These are phyloP conservation scores for Microcos paniculata DNA, from an alignment of 345 rosid genomes.

Conservation along the genomic window DNA sequence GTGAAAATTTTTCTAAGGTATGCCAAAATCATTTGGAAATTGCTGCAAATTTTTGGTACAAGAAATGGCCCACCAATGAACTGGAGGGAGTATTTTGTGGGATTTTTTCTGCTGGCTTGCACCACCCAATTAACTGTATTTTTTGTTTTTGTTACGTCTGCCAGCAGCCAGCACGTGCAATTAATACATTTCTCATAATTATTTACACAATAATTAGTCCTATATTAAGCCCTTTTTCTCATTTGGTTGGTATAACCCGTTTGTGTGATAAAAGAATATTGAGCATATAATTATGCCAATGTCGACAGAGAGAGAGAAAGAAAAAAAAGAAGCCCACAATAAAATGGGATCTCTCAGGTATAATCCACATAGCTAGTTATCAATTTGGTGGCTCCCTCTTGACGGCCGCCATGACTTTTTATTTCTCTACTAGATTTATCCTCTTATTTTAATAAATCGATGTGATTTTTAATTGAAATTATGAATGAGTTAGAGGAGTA, in stretches of 20 bases:
- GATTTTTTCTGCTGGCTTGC: conserved; percentile 1
- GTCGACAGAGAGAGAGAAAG: background rate
- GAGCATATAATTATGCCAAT: background rate
- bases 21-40: background rate
- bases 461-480: too few species aligned
- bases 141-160: background rate
- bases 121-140: background rate
- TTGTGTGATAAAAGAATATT: background rate
- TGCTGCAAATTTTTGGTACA: background rate
- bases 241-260: background rate
- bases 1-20: background rate
- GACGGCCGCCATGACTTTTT: background rate
- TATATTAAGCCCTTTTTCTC: too few species aligned
- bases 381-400: background rate
- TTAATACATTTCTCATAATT: background rate
- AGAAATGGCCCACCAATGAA: conserved; percentile 5
- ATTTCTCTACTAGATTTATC: background rate
- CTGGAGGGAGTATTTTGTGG: background rate
- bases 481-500: too few species aligned
- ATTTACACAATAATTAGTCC: too few species aligned
- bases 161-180: conserved; percentile 11
- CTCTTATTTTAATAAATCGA: too few species aligned
- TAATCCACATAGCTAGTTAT: background rate
- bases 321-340: background rate
- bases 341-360: background rate